Evolutionary conservation across 352 stramenopile species (phyloP), one percentile per base, ranked within the genome.

Genomic region (Salisapilia sapeloensis): DNA sequence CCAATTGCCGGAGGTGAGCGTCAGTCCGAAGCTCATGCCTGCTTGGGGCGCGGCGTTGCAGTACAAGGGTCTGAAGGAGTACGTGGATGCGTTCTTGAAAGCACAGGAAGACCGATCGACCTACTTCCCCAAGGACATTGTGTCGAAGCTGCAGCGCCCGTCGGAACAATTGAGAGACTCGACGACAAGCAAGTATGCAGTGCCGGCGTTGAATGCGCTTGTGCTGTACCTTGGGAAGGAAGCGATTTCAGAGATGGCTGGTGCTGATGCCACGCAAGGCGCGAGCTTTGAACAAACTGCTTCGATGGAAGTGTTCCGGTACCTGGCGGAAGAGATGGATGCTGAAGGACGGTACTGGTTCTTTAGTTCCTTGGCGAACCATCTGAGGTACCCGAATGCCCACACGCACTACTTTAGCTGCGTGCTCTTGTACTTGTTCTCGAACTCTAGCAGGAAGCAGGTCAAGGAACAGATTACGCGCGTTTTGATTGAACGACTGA

Each of bases 381-480:
- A 99, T 56, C 70, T 99, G 35, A 82, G 95, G 15, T 99, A 97
- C 60, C 95, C 95, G 22, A 99, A 97, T 52, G 97, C 80, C 53
- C 93, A 99, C 67, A 99, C 95, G 30, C 93, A 99, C 63, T 99
- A 98, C 62, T 99, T 98, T 47, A 97, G 85, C 40, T 98, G 90
- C 57, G 90, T 98, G 2, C 93, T 99, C 55, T 70, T 99, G 7
- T 98, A 96, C 50, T 59, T 99, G 13, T 99, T 99, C 50, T 96
- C 86, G 39, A 95, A 98, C 46, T 93, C 89, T 20, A 93, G 63
- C 40, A 89, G 87, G 54, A 95, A 98, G 44, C 83, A 86, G 46
- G 85, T 99, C 10, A 97, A 97, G 62, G 94, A 99, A 57, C 75
- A 93, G 54, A 96, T 99, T 29, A 99, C 95, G 24, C 77, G 95